phyloP scores from a whole-genome alignment of 192 early-diverging fungal species.

The Podila epicladia region DNA sequence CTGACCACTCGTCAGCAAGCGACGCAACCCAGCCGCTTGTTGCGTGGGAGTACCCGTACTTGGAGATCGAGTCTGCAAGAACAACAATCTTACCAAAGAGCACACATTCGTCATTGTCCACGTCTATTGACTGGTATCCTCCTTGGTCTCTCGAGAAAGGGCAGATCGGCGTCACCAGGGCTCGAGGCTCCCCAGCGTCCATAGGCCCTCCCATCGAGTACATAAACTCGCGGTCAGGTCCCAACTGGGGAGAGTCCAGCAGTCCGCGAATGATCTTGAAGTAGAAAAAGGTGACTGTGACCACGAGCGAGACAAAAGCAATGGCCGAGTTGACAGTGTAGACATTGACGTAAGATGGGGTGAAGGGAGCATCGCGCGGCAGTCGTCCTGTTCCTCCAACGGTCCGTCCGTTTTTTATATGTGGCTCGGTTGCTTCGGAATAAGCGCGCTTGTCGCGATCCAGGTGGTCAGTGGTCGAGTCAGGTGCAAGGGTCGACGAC shows the following conservation, averaged over 20 bases:
- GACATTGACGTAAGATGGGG: constrained; percentile 36
- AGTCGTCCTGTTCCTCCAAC: constrained; percentile 31
- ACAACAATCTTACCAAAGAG: constrained; percentile 47
- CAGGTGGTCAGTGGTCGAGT: constrained; percentile 14
- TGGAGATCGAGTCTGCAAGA: constrained; percentile 43
- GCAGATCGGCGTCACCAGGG: constrained; percentile 20
- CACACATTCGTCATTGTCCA: constrained; percentile 12
- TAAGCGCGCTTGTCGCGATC: constrained; percentile 7
- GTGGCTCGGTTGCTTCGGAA: constrained; percentile 1
- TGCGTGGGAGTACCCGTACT: constrained; percentile 40
- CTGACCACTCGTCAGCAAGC: constrained; percentile 39
- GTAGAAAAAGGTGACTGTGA: constrained; percentile 44
- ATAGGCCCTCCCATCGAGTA: constrained; percentile 12
- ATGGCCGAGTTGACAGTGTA: constrained; percentile 44
- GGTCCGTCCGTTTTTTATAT: not conserved
- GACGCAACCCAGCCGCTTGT: constrained; percentile 40
- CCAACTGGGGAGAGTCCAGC: constrained; percentile 38
- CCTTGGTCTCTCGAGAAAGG: not conserved
- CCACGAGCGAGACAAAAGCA: constrained; percentile 38
- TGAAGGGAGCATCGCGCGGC: constrained; percentile 47
- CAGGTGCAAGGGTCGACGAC: too few species aligned
- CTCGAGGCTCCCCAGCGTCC: constrained; percentile 24
- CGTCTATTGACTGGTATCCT: not conserved
- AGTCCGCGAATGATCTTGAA: constrained; percentile 47
- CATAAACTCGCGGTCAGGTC: constrained; percentile 26